These are phyloP conservation scores for Trichoderma asperellum DNA, from an alignment of 2,329 filamentous ascomycete species.

Conservation along the genomic window DNA sequence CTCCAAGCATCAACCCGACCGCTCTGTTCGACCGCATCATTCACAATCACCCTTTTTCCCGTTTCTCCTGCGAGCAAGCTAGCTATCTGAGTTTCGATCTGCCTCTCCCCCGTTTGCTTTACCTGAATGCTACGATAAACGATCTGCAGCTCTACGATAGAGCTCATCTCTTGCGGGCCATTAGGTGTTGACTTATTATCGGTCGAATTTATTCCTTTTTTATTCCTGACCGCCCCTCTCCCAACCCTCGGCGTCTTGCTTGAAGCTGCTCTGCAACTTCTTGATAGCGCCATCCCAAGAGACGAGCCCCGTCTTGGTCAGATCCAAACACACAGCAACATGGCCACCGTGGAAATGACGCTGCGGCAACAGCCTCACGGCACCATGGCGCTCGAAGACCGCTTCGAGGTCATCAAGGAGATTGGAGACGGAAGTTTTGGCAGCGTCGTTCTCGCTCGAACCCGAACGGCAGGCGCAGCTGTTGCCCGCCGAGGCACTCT, in stretches of 20 bases:
- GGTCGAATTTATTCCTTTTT: constrained; percentile 27
- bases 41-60: background rate
- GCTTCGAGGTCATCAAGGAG: constrained; percentile 96
- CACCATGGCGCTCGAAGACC: constrained; percentile 78
- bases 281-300: constrained; percentile 3
- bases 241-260: constrained; percentile 1
- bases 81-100: background rate
- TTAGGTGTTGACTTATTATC: constrained; percentile 34
- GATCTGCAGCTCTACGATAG: constrained; percentile 43
- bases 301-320: constrained; percentile 28
- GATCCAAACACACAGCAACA: constrained; percentile 47
- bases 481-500: constrained; percentile 89
- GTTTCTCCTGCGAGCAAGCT: background rate
- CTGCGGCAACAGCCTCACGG: constrained; percentile 66
- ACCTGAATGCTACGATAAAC: constrained; percentile 46
- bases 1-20: constrained; percentile 10
- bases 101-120: constrained; percentile 15
- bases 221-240: background rate
- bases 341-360: constrained; percentile 77
- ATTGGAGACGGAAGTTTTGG: constrained; percentile 99
- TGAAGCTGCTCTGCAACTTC: constrained; percentile 13
- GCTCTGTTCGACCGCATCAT: background rate
- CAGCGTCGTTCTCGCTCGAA: constrained; percentile 88
- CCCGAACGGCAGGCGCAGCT: constrained; percentile 85
- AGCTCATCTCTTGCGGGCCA: constrained; percentile 38